phyloP scores from a whole-genome alignment of 805 yeast genomes.

The Myxozyma udenii region DNA sequence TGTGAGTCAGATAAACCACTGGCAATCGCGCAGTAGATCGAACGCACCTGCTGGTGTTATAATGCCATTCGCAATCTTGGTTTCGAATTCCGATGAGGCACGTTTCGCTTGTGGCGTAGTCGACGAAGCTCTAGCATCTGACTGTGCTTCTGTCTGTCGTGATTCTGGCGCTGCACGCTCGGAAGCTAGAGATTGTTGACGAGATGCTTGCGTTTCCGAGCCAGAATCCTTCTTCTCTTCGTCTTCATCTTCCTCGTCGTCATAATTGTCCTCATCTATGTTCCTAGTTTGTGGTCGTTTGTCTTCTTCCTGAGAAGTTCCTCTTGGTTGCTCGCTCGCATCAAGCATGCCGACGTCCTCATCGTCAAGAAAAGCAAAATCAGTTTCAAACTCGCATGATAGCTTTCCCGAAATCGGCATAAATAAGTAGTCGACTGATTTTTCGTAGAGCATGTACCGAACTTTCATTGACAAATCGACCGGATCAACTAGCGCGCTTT shows the following conservation, averaged over 20 bases:
- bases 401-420: slow-evolving; percentile 22
- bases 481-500: slow-evolving; percentile 33
- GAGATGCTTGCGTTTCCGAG: slow-evolving; percentile 5
- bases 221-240: slow-evolving; percentile 30
- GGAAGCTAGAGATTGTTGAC: too few species aligned
- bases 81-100: slow-evolving; percentile 1
- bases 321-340: not conserved
- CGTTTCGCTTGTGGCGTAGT: slow-evolving; percentile 5
- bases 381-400: slow-evolving; percentile 28
- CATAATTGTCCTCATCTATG: slow-evolving; percentile 35
- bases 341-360: slow-evolving; percentile 11
- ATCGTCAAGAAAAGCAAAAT: slow-evolving; percentile 31
- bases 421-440: slow-evolving; percentile 34
- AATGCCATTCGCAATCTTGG: slow-evolving; percentile 18
- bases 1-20: not conserved
- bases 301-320: not conserved
- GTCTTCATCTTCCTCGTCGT: slow-evolving; percentile 43
- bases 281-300: slow-evolving; percentile 11
- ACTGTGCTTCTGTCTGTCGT: too few species aligned
- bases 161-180: too few species aligned
- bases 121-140: too few species aligned
- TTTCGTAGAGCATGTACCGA: slow-evolving; percentile 44
- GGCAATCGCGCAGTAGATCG: too few species aligned
- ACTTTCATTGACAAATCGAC: slow-evolving; percentile 40
- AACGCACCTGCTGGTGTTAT: slow-evolving; percentile 25